Percentiles rank a stretch among this genome's conserved stretches.
These are phyloP conservation scores for Sutorius australiensis DNA, from an alignment of 768 basidiomycete species.

Conservation along the genomic window DNA sequence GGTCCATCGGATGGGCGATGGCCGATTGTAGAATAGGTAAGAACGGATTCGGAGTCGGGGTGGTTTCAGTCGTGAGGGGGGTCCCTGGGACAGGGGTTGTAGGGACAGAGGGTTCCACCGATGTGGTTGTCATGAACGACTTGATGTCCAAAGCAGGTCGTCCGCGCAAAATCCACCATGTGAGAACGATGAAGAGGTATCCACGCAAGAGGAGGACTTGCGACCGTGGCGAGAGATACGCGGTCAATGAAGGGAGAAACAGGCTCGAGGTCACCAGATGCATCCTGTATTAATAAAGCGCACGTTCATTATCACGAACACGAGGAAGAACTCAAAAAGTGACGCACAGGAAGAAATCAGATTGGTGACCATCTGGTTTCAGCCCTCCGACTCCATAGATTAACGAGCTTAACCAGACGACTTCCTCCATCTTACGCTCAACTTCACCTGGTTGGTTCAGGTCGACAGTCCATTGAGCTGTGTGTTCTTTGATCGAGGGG, in stretches of 20 bases:
- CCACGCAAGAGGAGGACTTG: constrained; percentile 29
- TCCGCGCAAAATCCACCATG: constrained; percentile 31
- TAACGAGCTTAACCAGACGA: constrained; percentile 53
- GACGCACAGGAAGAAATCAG: constrained; percentile 50
- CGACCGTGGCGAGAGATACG: constrained; percentile 11
- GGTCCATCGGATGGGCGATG: constrained; percentile 35
- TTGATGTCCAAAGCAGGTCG: constrained; percentile 31
- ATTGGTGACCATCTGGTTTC: constrained; percentile 43
- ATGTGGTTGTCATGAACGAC: constrained; percentile 27
- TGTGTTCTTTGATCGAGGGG: constrained; percentile 15
- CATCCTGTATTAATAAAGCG: constrained; percentile 16
- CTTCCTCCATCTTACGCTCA: constrained; percentile 56
- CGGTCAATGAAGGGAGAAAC: constrained; percentile 27
- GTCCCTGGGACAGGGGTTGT: background rate
- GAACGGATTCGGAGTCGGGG: constrained; percentile 37
- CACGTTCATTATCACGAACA: background rate
- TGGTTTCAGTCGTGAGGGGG: constrained; percentile 10
- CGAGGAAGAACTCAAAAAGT: background rate
- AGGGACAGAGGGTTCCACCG: constrained; percentile 15
- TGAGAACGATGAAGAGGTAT: constrained; percentile 23
- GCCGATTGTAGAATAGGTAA: constrained; percentile 37
- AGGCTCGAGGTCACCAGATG: constrained; percentile 30
- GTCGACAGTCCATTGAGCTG: constrained; percentile 43
- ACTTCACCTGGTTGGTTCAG: constrained; percentile 34
- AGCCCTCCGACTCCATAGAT: constrained; percentile 57